phyloP scores from a whole-genome alignment of 192 early-diverging fungal species.

The Allomyces macrogynus region DNA sequence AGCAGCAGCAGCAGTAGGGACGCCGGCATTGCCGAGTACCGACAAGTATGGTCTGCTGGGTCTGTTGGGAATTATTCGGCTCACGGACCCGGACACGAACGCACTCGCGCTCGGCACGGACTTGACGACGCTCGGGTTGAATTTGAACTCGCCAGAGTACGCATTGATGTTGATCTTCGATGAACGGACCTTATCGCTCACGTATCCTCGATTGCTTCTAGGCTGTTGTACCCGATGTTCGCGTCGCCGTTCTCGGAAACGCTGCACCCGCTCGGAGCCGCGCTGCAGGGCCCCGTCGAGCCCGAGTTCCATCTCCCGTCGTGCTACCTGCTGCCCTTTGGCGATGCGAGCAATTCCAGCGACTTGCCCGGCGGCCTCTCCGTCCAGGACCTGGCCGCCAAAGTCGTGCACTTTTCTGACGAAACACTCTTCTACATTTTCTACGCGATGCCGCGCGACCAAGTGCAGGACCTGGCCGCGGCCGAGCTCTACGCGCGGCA shows the following conservation, averaged over 20 bases:
- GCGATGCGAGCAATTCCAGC: neutral
- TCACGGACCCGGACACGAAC: slow-evolving; percentile 51
- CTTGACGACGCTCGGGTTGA: slow-evolving; percentile 64
- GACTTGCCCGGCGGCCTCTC: slow-evolving; percentile 33
- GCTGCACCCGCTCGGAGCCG: slow-evolving; percentile 9
- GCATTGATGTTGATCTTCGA: too few species aligned
- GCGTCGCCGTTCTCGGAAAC: slow-evolving; percentile 74
- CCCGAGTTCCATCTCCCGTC: slow-evolving; percentile 67
- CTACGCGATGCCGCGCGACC: slow-evolving; percentile 86
- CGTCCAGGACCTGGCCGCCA: slow-evolving; percentile 37
- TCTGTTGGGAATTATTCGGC: slow-evolving; percentile 62
- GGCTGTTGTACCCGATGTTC: slow-evolving; percentile 69
- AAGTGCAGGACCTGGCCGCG: slow-evolving; percentile 77
- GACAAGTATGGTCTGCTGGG: slow-evolving; percentile 71
- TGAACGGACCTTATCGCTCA: too few species aligned
- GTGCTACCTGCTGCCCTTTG: slow-evolving; percentile 57
- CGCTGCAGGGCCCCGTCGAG: slow-evolving; percentile 39
- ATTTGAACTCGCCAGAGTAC: slow-evolving; percentile 37
- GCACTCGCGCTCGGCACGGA: slow-evolving; percentile 79
- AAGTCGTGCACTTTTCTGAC: slow-evolving; percentile 54
- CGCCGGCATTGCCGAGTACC: neutral
- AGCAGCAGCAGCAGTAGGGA: neutral
- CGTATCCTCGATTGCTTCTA: slow-evolving; percentile 5
- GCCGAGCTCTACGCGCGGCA: slow-evolving; percentile 81
- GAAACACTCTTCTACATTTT: slow-evolving; percentile 95